Percentiles rank a stretch among this genome's conserved stretches.
Conservation (phyloP, 495 filamentous ascomycete genomes). For the Cercophora newfieldiana region DNA sequence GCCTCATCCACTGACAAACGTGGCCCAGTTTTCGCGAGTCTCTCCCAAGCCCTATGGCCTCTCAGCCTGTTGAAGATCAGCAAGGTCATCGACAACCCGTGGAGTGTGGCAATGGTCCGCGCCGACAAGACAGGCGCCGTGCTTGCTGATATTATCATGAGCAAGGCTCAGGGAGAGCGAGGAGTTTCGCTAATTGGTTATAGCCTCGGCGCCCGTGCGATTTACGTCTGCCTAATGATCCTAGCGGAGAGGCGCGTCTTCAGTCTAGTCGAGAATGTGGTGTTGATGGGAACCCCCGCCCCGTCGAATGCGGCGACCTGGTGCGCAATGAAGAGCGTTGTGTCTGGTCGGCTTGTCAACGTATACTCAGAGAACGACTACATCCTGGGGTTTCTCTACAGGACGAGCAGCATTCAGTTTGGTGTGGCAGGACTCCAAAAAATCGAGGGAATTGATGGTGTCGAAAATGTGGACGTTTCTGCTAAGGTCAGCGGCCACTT, state of each 20-base stretch:
- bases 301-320: constrained; percentile 58
- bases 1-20: constrained; percentile 44
- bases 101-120: constrained; percentile 75
- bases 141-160: constrained; percentile 85
- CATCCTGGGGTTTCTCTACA: constrained; percentile 60
- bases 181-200: constrained; percentile 88
- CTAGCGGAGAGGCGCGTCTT: constrained; percentile 78
- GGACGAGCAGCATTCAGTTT: constrained; percentile 53
- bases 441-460: constrained; percentile 51
- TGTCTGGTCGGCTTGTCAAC: constrained; percentile 58
- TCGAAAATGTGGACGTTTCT: constrained; percentile 60
- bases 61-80: constrained; percentile 74
- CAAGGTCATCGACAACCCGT: constrained; percentile 85
- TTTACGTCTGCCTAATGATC: constrained; percentile 76
- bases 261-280: constrained; percentile 80
- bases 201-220: constrained; percentile 84
- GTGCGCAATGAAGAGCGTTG: constrained; percentile 57
- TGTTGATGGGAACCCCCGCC: constrained; percentile 79
- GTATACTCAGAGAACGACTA: constrained; percentile 62
- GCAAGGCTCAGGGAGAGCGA: constrained; percentile 83
- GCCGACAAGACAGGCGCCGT: constrained; percentile 85
- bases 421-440: constrained; percentile 60
- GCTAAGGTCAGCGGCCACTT: constrained; percentile 55
- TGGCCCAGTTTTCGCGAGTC: constrained; percentile 62
- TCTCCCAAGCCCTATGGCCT: constrained; percentile 75